Evolutionary conservation across 2,329 filamentous ascomycete genomes (phyloP).

Genomic region (Ophiostoma sp.): DNA sequence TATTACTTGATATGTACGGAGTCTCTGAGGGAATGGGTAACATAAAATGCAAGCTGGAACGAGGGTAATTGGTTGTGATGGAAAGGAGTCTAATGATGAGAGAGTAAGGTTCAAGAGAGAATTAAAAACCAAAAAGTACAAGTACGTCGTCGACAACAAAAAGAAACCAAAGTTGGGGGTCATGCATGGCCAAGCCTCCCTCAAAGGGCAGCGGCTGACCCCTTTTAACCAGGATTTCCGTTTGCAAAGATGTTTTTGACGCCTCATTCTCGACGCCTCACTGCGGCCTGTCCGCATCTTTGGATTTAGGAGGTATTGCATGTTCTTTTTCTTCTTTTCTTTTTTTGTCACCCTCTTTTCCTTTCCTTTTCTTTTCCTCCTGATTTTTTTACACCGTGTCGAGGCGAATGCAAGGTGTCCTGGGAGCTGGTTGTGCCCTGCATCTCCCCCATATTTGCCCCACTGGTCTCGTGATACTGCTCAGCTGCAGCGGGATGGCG

Average conservation of each 20-base stretch:
- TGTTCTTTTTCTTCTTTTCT: background rate
- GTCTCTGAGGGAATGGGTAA: background rate
- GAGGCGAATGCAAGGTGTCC: too few relatives aligned
- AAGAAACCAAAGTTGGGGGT: conserved; percentile 16
- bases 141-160: background rate
- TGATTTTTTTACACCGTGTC: background rate
- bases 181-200: conserved; percentile 16
- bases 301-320: background rate
- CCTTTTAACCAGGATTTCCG: background rate
- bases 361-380: background rate
- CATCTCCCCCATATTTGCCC: conserved; percentile 5
- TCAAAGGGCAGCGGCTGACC: background rate
- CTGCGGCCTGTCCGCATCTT: background rate
- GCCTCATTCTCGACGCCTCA: background rate
- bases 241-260: background rate
- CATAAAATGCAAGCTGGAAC: background rate
- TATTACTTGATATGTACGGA: too few relatives aligned
- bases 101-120: background rate
- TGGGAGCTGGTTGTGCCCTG: background rate
- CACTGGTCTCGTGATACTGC: conserved; percentile 25
- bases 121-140: background rate
- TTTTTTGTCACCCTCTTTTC: background rate
- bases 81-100: background rate
- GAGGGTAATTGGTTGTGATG: background rate
- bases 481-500: conserved; percentile 17